Percentiles rank a stretch among this genome's conserved stretches.
phyloP scores from a whole-genome alignment of 495 filamentous ascomycete genomes.

The Tuber brumale region DNA sequence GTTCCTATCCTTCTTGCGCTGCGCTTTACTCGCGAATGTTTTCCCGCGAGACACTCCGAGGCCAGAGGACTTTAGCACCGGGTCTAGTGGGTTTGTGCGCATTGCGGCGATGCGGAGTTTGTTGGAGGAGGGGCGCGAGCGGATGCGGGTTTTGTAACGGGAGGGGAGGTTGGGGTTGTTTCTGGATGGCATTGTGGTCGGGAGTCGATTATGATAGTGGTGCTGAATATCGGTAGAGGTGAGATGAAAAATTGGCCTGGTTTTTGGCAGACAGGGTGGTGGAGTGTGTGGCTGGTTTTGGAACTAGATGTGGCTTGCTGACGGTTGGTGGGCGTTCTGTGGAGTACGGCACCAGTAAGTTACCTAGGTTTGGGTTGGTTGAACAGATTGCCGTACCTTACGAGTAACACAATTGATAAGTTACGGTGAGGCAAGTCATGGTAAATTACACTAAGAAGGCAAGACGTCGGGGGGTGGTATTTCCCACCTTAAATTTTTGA shows the following conservation, averaged over 20 bases:
- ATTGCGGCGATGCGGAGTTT: constrained; percentile 10
- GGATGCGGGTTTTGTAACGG: constrained; percentile 21
- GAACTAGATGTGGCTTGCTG: background rate
- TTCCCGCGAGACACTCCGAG: constrained; percentile 18
- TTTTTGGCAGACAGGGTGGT: background rate
- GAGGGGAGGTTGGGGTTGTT: constrained; percentile 33
- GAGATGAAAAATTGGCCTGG: background rate
- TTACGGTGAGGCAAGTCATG: background rate
- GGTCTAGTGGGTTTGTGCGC: constrained; percentile 8
- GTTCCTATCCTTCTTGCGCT: constrained; percentile 22
- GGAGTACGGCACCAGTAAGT: too few species aligned
- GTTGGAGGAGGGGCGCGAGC: constrained; percentile 15
- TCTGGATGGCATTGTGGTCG: constrained; percentile 29
- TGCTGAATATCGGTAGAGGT: background rate
- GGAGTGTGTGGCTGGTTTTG: background rate
- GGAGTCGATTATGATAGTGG: background rate
- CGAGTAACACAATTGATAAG: background rate
- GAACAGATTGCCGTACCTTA: too few species aligned
- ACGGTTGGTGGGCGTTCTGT: background rate
- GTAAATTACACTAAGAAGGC: too few species aligned
- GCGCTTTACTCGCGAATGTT: constrained; percentile 19
- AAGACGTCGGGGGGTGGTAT: too few species aligned
- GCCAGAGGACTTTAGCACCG: constrained; percentile 10
- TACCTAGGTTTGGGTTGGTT: too few species aligned
- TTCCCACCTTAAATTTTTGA: too few species aligned